phyloP scores from a whole-genome alignment of 106 monocot species.

The Dendrobium huoshanense region DNA sequence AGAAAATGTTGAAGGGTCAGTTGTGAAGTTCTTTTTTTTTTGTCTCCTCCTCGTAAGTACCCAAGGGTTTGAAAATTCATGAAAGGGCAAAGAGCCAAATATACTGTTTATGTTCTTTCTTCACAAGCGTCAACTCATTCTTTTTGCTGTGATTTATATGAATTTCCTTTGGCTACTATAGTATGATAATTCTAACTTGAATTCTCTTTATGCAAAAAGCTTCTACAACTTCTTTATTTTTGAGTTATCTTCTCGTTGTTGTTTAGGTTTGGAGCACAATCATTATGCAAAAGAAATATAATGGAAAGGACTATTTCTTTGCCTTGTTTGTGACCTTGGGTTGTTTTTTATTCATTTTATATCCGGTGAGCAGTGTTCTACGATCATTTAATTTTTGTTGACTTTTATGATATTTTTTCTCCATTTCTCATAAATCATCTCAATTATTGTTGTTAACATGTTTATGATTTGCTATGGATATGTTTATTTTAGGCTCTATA shows the following conservation, averaged over 20 bases:
- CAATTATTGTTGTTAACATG: not conserved
- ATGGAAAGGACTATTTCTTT: constrained; percentile 85
- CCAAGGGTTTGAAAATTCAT: constrained; percentile 3
- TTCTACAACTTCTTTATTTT: constrained; percentile 1
- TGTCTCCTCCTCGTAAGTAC: not conserved
- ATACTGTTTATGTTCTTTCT: not conserved
- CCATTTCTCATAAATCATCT: not conserved
- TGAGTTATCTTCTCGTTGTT: constrained; percentile 6
- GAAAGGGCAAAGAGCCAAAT: not conserved
- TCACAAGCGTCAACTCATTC: not conserved
- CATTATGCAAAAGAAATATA: constrained; percentile 93
- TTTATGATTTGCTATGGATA: not conserved
- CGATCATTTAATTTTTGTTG: not conserved
- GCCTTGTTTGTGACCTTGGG: constrained; percentile 83
- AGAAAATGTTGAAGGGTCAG: not conserved
- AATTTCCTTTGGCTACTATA: not conserved
- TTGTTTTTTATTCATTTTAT: constrained; percentile 85
- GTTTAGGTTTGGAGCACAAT: constrained; percentile 78
- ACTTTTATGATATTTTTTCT: not conserved
- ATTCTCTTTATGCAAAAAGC: not conserved
- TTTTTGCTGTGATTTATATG: not conserved
- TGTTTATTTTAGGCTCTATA: not conserved
- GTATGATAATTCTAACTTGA: not conserved
- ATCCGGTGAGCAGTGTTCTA: constrained; percentile 47
- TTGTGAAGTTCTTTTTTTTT: not conserved